Evolutionary conservation across 208 protist genomes (phyloP).

Genomic region (Crithidia brevicula): DNA sequence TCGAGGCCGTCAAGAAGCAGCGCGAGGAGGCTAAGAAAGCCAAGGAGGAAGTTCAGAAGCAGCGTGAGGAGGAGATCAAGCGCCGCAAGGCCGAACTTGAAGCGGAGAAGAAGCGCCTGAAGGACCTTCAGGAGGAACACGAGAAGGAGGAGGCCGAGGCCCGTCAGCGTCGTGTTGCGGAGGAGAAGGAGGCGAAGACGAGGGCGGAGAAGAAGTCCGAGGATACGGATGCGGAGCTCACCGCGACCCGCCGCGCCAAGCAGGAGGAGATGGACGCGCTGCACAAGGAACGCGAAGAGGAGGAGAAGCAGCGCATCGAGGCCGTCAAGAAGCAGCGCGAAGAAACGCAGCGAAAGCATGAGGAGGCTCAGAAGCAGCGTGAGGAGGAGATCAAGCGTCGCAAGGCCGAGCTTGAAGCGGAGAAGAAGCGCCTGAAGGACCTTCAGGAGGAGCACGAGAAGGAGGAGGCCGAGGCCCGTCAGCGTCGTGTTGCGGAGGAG

Average conservation of each 20-base stretch:
- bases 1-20: slow-evolving; percentile 31
- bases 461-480: slow-evolving; percentile 31
- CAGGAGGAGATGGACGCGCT: slow-evolving; percentile 28
- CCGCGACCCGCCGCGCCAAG: slow-evolving; percentile 23
- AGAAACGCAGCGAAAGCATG: slow-evolving; percentile 20
- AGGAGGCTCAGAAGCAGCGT: slow-evolving; percentile 19
- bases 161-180: slow-evolving; percentile 29
- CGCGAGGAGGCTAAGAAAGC: slow-evolving; percentile 34
- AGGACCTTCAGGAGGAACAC: slow-evolving; percentile 43
- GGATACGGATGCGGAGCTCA: slow-evolving; percentile 25
- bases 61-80: slow-evolving; percentile 50
- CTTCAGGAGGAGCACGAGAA: slow-evolving; percentile 34
- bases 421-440: slow-evolving; percentile 28
- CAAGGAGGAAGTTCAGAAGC: slow-evolving; percentile 38
- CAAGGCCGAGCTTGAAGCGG: slow-evolving; percentile 25
- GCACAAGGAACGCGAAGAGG: slow-evolving; percentile 30
- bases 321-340: slow-evolving; percentile 36
- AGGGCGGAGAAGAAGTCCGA: slow-evolving; percentile 27
- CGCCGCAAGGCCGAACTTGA: slow-evolving; percentile 32
- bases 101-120: slow-evolving; percentile 34
- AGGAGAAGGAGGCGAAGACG: slow-evolving; percentile 42
- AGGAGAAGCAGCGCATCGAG: slow-evolving; percentile 38
- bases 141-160: slow-evolving; percentile 43
- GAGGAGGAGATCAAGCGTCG: slow-evolving; percentile 27
- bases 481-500: slow-evolving; percentile 21